Evolutionary conservation across 768 basidiomycete genomes (phyloP).

Genomic region (Pleurotus platypus): DNA sequence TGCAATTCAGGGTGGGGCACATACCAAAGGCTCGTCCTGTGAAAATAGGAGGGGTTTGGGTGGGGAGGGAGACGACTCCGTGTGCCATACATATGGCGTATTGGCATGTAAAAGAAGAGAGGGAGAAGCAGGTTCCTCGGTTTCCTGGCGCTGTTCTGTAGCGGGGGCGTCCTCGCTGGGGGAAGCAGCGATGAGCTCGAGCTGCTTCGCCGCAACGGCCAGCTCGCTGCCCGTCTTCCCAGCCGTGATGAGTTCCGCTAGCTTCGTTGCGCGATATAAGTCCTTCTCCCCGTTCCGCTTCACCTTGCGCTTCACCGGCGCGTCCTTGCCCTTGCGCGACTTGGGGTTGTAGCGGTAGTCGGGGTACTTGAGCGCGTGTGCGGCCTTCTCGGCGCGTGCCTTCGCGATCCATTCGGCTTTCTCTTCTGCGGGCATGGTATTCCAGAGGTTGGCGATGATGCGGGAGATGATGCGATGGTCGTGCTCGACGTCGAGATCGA

Average conservation of each 20-base stretch:
- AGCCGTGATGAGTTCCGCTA: constrained; percentile 46
- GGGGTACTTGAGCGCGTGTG: constrained; percentile 2
- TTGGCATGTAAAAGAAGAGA: no score
- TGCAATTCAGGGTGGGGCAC: no score
- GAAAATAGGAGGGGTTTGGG: no score
- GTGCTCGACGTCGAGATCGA: neutral
- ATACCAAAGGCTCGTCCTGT: no score
- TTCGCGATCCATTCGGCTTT: neutral
- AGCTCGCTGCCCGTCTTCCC: constrained; percentile 52
- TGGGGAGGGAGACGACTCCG: no score
- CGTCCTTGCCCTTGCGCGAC: constrained; percentile 30
- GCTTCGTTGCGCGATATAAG: constrained; percentile 40
- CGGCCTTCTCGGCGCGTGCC: constrained; percentile 2
- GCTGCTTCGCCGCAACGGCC: constrained; percentile 36
- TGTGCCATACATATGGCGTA: no score
- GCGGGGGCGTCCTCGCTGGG: no score
- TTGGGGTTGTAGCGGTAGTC: constrained; percentile 12
- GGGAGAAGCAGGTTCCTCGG: no score
- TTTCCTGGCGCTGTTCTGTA: no score
- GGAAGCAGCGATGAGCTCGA: constrained; percentile 17
- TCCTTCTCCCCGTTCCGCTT: constrained; percentile 50
- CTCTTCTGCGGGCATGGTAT: constrained; percentile 1
- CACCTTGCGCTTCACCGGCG: constrained; percentile 47
- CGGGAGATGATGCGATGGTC: constrained; percentile 7
- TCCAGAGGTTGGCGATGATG: constrained; percentile 5